Evolutionary conservation across 139 green algal genomes (phyloP).

Genomic region (Pseudopediastrum boryanum): DNA sequence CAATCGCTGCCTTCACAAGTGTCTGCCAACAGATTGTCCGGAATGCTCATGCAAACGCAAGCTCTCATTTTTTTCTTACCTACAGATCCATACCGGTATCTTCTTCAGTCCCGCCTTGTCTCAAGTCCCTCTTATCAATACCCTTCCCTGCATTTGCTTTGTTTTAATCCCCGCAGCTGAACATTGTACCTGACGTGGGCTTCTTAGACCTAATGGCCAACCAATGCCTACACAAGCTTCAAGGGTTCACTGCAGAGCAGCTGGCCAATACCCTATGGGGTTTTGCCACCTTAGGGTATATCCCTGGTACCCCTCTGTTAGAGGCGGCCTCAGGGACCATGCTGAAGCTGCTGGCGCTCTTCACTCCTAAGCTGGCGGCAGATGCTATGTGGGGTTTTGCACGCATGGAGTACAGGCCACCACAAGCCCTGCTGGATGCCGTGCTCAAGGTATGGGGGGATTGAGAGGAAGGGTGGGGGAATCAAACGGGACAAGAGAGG

Average conservation of each 20-base stretch:
- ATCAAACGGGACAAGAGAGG: too few species aligned
- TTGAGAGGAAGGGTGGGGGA: too few species aligned
- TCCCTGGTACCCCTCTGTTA: conserved; percentile 24
- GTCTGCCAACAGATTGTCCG: too few species aligned
- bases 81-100: too few species aligned
- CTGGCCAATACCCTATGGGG: background rate
- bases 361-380: background rate
- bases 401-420: conserved; percentile 29
- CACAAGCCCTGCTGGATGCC: conserved; percentile 14
- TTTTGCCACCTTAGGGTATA: background rate
- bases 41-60: too few species aligned
- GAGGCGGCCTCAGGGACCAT: conserved; percentile 11
- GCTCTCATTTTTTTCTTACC: too few species aligned
- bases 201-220: conserved; percentile 12
- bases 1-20: too few species aligned
- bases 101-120: too few species aligned
- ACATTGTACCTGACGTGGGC: conserved; percentile 8
- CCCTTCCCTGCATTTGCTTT: too few species aligned
- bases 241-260: conserved; percentile 26
- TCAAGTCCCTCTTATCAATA: too few species aligned
- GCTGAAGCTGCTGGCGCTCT: background rate
- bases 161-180: too few species aligned
- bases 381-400: conserved; percentile 35
- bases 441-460: conserved; percentile 23
- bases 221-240: conserved; percentile 12